Percentiles rank a stretch among this genome's conserved stretches.
Conservation (phyloP, 1,284 basidiomycete genomes). For the Sutorius eximius region DNA sequence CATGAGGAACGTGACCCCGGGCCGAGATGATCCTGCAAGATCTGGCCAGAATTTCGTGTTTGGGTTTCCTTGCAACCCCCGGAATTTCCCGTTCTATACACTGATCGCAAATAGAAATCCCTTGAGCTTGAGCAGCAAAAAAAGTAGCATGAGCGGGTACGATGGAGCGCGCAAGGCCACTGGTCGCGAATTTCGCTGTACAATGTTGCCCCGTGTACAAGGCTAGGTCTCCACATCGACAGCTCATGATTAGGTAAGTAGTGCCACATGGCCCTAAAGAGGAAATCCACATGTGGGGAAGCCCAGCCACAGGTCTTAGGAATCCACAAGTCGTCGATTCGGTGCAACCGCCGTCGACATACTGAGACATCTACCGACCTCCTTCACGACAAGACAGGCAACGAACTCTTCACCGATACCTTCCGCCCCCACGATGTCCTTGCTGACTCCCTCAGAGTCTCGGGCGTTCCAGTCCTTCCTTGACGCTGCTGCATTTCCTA, state of each 20-base stretch:
- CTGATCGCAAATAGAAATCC: background rate
- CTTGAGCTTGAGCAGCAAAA: too few species aligned
- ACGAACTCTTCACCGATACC: background rate
- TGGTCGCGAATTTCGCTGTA: too few species aligned
- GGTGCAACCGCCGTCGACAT: slow-evolving; percentile 15
- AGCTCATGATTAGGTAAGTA: slow-evolving; percentile 1
- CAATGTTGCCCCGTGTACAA: too few species aligned
- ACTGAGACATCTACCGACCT: background rate
- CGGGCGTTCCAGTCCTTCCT: slow-evolving; percentile 54
- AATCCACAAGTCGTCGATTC: slow-evolving; percentile 22
- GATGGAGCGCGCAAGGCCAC: background rate
- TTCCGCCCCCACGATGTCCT: slow-evolving; percentile 33
- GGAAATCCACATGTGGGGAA: slow-evolving; percentile 27
- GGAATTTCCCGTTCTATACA: background rate
- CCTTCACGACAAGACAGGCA: background rate
- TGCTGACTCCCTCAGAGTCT: slow-evolving; percentile 51
- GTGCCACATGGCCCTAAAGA: slow-evolving; percentile 23
- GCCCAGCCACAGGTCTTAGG: slow-evolving; percentile 32
- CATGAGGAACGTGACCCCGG: background rate
- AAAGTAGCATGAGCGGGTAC: background rate
- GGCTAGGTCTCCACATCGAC: background rate
- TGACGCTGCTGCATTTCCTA: slow-evolving; percentile 41
- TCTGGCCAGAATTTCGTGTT: background rate
- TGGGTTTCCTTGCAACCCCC: background rate
- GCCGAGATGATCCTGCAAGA: background rate